A percentile compares a stretch with the other conserved stretches of the same genome.
phyloP scores from a whole-genome alignment of 306 rosid genomes.

The Boehmeria nivea region DNA sequence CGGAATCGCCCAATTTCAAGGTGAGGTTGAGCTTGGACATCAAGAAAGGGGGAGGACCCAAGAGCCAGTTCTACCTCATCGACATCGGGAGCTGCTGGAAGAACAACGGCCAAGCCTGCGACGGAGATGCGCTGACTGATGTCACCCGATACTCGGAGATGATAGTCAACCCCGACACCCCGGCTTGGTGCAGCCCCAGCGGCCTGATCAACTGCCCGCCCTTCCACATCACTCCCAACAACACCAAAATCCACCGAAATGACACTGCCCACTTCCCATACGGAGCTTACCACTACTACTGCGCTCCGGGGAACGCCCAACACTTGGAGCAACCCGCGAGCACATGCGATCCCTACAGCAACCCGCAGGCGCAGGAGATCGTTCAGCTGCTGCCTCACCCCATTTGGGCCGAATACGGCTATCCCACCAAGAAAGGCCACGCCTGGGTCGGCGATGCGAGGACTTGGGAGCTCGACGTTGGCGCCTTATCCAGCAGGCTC shows the following conservation, averaged over 20 bases:
- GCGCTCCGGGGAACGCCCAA: slow-evolving; percentile 72
- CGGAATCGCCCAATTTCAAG: slow-evolving; percentile 56
- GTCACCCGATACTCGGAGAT: slow-evolving; percentile 64
- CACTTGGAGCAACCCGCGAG: slow-evolving; percentile 50
- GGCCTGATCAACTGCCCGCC: slow-evolving; percentile 61
- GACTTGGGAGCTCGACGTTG: slow-evolving; percentile 86
- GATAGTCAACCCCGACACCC: slow-evolving; percentile 54
- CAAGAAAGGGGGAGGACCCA: slow-evolving; percentile 53
- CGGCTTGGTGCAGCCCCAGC: slow-evolving; percentile 50
- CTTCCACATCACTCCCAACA: slow-evolving; percentile 55
- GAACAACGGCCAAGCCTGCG: slow-evolving; percentile 49
- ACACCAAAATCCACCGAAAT: slow-evolving; percentile 54
- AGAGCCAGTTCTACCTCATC: slow-evolving; percentile 63
- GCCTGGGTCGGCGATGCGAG: slow-evolving; percentile 79
- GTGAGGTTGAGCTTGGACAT: slow-evolving; percentile 46
- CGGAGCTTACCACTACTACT: slow-evolving; percentile 61
- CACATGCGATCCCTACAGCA: slow-evolving; percentile 74
- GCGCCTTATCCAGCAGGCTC: slow-evolving; percentile 56
- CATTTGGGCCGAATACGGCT: slow-evolving; percentile 66
- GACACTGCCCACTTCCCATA: slow-evolving; percentile 71
- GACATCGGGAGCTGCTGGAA: slow-evolving; percentile 74
- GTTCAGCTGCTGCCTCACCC: slow-evolving; percentile 76
- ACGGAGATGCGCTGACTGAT: slow-evolving; percentile 44
- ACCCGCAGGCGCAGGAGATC: slow-evolving; percentile 87
- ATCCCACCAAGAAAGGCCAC: slow-evolving; percentile 57